phyloP scores from a whole-genome alignment of 441 rosid species.

The Corymbia calophylla region DNA sequence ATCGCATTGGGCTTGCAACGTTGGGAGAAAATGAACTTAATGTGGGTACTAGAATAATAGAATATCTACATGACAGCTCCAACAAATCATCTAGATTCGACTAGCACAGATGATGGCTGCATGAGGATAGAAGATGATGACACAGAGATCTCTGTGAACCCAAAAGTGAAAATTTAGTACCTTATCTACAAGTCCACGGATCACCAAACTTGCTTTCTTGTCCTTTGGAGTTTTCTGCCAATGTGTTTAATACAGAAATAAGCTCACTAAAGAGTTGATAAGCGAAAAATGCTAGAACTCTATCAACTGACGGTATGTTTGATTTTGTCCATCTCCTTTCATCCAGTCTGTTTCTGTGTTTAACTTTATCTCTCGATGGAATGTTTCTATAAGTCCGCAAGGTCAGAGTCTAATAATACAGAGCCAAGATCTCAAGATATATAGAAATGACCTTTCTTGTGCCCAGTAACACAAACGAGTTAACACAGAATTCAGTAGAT shows the following conservation, averaged over 20 bases:
- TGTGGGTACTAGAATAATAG: not conserved
- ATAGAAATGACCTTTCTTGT: not conserved
- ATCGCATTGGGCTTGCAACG: not conserved
- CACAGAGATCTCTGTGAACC: not conserved
- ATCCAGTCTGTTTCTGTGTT: not conserved
- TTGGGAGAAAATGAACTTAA: not conserved
- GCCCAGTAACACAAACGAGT: not conserved
- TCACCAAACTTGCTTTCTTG: constrained; percentile 86
- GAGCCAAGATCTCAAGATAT: not conserved
- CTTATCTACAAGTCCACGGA: constrained; percentile 90
- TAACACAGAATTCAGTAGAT: not conserved
- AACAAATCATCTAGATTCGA: not conserved
- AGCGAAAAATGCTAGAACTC: not conserved
- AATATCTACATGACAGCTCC: not conserved
- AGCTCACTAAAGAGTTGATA: not conserved
- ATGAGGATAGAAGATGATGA: not conserved
- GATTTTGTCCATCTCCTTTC: not conserved
- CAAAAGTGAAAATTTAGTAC: constrained; percentile 23
- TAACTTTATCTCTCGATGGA: not conserved
- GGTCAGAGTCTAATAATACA: not conserved
- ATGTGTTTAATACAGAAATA: not conserved
- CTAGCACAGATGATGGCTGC: not conserved
- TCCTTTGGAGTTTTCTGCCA: constrained; percentile 95
- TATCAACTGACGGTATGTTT: not conserved
- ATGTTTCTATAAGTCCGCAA: not conserved